Evolutionary conservation across 164 flowering plant species (phyloP), one percentile per base, ranked within the genome.

Genomic region (Cinnamomum chago): DNA sequence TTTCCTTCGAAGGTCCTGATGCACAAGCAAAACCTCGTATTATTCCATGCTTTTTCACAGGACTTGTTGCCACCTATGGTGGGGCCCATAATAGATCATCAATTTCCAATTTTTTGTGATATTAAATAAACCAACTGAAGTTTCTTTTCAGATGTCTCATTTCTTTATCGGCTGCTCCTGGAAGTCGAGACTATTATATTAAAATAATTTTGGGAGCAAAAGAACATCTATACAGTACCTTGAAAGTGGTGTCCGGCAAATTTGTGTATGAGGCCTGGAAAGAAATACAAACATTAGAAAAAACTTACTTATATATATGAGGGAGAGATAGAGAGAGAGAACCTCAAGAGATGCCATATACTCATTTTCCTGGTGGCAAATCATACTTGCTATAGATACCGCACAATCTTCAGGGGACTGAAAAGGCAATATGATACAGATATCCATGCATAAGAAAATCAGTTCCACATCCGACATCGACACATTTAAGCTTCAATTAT

Each of bases 1-100:
- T 86, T 92, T 95, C 76, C 99, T 92, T 65, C 97, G 90, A 17
- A 95, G 92, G 72, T 95, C 99, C 99, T 95, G 91, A 79, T 87
- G n/a, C 72, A 65, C 62, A 70, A 72, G 24, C 33, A 66, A 23
- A 15, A 6, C 14, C 18, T 20, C n/a, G n/a, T n/a, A 24, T 17
- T 65, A 25, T 7, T 13, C 6, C 10, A 64, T 17, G 24, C n/a
- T 40, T 40, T 18, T n/a, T 50, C 14, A 72, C 10, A 20, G 15
- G 5, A 58, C 10, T 2, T 7, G 22, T 22, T 10, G 24, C 17
- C 23, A 50, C n/a, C n/a, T 2, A 18, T 47, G 22, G 24, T 24
- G 22, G 24, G 14, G 35, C 9, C n/a, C n/a, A 28, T 20, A 28
- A 33, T 24, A 23, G 5, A 23, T n/a, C 58, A 70, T 33, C 50